phyloP scores from a whole-genome alignment of 441 rosid genomes.

The Omphalea diandra region DNA sequence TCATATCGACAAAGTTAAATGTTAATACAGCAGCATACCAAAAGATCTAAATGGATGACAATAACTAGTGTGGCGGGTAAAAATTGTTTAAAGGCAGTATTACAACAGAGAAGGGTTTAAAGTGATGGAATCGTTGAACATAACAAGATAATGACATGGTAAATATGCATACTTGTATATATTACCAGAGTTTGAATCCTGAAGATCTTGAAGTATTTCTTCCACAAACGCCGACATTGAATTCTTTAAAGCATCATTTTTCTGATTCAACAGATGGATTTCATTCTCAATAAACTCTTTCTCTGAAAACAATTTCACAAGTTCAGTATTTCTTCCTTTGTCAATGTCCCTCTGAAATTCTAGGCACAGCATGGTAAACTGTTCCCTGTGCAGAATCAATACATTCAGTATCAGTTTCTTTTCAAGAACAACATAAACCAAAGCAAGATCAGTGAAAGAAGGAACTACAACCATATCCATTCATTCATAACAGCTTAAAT shows the following conservation, averaged over 20 bases:
- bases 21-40: too few relatives aligned
- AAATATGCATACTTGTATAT: not conserved
- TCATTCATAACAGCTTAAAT: too few relatives aligned
- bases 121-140: not conserved
- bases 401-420: not conserved
- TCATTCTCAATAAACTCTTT: constrained; percentile 61
- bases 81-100: too few relatives aligned
- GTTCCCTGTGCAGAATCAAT: constrained; percentile 42
- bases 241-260: constrained; percentile 46
- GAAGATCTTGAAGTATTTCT: constrained; percentile 53
- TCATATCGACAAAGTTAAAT: too few relatives aligned
- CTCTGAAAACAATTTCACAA: too few relatives aligned
- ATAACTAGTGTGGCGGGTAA: too few relatives aligned
- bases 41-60: too few relatives aligned
- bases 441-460: not conserved
- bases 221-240: constrained; percentile 61
- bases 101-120: not conserved
- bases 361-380: constrained; percentile 47
- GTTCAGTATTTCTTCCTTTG: too few relatives aligned
- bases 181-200: constrained; percentile 44
- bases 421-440: not conserved
- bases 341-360: too few relatives aligned
- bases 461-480: too few relatives aligned
- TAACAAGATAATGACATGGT: constrained; percentile 2
- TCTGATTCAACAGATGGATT: constrained; percentile 42